phyloP scores from a whole-genome alignment of 805 yeast species.

The Aciculoconidium aculeatum region DNA sequence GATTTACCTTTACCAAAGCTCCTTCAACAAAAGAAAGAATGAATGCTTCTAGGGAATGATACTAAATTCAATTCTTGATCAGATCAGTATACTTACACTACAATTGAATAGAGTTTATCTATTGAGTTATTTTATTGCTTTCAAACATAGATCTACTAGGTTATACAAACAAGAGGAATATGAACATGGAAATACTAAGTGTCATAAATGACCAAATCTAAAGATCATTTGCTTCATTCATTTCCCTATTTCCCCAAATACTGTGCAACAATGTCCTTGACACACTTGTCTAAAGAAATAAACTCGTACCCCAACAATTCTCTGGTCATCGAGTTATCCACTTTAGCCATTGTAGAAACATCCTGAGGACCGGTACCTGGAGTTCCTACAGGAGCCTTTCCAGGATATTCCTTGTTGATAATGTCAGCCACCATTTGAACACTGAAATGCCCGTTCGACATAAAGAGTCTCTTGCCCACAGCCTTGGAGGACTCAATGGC shows the following conservation, averaged over 20 bases:
- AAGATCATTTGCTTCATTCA: no score
- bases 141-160: no score
- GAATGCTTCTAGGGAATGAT: no score
- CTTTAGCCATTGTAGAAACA: slow-evolving; percentile 20
- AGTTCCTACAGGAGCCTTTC: slow-evolving; percentile 22
- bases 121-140: no score
- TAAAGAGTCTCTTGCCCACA: slow-evolving; percentile 25
- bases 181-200: no score
- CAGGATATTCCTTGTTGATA: slow-evolving; percentile 14
- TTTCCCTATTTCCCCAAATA: slow-evolving; percentile 4
- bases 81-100: no score
- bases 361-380: slow-evolving; percentile 26
- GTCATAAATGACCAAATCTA: no score
- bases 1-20: no score
- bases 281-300: slow-evolving; percentile 17
- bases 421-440: slow-evolving; percentile 27
- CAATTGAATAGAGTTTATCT: no score
- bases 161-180: no score
- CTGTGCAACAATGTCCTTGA: slow-evolving; percentile 22
- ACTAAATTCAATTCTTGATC: no score
- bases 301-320: slow-evolving; percentile 18
- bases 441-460: slow-evolving; percentile 28
- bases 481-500: slow-evolving; percentile 23
- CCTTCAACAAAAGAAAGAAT: no score
- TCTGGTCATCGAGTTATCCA: slow-evolving; percentile 7